A percentile compares a stretch with the other conserved stretches of the same genome.
Conservation (phyloP, 75 land plant species). For the Cupressus sempervirens region DNA sequence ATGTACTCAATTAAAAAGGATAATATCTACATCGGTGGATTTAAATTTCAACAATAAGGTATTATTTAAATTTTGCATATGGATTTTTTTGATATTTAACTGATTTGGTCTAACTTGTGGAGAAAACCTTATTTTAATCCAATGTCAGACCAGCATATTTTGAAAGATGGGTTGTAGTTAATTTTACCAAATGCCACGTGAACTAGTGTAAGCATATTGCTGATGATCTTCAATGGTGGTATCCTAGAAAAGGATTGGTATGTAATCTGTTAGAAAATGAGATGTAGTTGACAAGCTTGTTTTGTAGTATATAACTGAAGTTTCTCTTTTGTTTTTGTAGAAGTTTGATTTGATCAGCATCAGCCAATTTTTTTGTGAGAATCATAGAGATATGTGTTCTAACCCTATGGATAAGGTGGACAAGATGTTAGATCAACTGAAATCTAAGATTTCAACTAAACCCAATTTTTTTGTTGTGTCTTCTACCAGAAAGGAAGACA, state of each 20-base stretch:
- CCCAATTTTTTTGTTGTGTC: constrained; percentile 76
- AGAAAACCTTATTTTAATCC: too few relatives aligned
- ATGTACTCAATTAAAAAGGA: too few relatives aligned
- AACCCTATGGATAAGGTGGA: constrained; percentile 67
- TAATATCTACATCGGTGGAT: too few relatives aligned
- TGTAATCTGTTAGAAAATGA: not conserved
- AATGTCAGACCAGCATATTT: constrained; percentile 30
- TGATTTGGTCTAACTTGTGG: not conserved
- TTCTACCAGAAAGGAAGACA: constrained; percentile 74
- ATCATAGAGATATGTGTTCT: constrained; percentile 23
- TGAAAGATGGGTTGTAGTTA: constrained; percentile 63
- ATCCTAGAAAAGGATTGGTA: constrained; percentile 38
- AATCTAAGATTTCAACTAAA: constrained; percentile 29
- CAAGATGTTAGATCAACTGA: constrained; percentile 50
- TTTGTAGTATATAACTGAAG: not conserved
- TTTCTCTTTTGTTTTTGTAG: not conserved
- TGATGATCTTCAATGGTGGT: constrained; percentile 17
- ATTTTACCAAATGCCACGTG: constrained; percentile 49
- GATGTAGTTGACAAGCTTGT: not conserved
- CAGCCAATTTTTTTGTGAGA: constrained; percentile 52
- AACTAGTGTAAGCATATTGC: constrained; percentile 21
- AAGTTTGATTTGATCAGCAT: constrained; percentile 13
- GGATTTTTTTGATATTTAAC: not conserved
- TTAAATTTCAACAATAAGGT: too few relatives aligned
- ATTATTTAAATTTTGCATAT: too few relatives aligned